Conservation (phyloP, 805 yeast species). For the Ogataea philodendri region DNA sequence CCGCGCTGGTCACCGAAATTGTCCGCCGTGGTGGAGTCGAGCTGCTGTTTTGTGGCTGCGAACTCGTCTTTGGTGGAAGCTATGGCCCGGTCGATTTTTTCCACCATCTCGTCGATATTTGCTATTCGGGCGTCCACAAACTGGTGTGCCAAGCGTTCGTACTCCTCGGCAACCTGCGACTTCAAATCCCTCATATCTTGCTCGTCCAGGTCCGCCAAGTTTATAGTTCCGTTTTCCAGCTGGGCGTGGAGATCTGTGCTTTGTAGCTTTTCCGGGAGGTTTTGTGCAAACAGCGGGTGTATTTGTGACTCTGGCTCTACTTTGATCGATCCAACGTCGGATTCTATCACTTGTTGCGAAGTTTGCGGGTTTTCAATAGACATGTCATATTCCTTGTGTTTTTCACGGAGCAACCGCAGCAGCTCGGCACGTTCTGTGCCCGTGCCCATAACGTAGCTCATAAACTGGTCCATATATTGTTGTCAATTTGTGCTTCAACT, state of each 20-base stretch:
- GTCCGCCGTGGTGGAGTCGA: conserved; percentile 16
- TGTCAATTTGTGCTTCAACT: no score
- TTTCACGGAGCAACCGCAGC: conserved; percentile 11
- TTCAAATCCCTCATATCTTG: conserved; percentile 22
- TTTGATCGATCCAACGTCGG: conserved; percentile 1
- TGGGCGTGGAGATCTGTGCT: conserved; percentile 6
- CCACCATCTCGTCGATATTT: conserved; percentile 34
- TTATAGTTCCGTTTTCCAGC: neutral
- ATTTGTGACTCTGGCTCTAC: conserved; percentile 3
- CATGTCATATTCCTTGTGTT: conserved; percentile 8
- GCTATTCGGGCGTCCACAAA: conserved; percentile 31
- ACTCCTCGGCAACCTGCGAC: conserved; percentile 30
- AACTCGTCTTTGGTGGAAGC: conserved; percentile 23
- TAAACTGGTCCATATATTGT: conserved; percentile 20
- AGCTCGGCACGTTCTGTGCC: conserved; percentile 15
- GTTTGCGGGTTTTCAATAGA: neutral
- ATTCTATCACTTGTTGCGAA: neutral
- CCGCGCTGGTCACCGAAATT: conserved; percentile 5
- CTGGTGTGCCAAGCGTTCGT: conserved; percentile 30
- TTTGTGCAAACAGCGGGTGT: conserved; percentile 11
- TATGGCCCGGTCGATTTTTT: conserved; percentile 34
- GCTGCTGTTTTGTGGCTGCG: conserved; percentile 15
- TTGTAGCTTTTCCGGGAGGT: conserved; percentile 14
- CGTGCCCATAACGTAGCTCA: conserved; percentile 20
- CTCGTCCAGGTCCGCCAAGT: conserved; percentile 11